Evolutionary conservation across 1,284 basidiomycete genomes (phyloP).

Genomic region (Takashimella tepidaria): DNA sequence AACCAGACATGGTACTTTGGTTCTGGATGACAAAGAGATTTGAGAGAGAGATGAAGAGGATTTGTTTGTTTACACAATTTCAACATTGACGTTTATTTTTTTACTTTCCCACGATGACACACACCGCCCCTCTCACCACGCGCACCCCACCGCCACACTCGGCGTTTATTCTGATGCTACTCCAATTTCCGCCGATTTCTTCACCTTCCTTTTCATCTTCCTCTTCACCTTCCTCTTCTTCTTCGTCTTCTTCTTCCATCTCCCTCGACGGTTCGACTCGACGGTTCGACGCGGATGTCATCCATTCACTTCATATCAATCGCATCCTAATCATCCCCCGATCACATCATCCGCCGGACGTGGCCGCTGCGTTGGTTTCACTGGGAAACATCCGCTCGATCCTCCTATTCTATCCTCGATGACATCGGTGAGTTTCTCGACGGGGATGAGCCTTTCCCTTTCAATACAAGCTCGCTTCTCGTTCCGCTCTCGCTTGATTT

Average conservation of each 20-base stretch:
- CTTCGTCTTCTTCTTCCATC: not conserved
- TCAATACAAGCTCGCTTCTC: no score
- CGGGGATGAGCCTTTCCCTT: no score
- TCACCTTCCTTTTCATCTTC: not conserved
- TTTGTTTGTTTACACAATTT: no score
- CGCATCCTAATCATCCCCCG: not conserved
- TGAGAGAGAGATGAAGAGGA: slow-evolving; percentile 89
- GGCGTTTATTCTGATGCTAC: not conserved
- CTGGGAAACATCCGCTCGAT: no score
- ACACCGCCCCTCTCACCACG: not conserved
- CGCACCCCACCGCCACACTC: not conserved
- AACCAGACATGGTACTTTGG: slow-evolving; percentile 52
- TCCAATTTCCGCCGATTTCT: not conserved
- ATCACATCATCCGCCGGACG: not conserved
- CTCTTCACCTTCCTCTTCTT: not conserved
- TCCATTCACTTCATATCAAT: not conserved
- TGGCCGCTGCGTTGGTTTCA: no score
- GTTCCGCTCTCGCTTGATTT: no score
- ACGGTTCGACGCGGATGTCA: no score
- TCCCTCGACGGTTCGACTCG: no score
- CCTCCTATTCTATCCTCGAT: no score
- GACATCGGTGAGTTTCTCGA: no score
- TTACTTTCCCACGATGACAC: not conserved
- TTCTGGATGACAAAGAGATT: slow-evolving; percentile 89
- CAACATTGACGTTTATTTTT: no score